Evolutionary conservation across 1,284 basidiomycete genomes (phyloP).

Genomic region (Erythrobasidium hasegawianum): DNA sequence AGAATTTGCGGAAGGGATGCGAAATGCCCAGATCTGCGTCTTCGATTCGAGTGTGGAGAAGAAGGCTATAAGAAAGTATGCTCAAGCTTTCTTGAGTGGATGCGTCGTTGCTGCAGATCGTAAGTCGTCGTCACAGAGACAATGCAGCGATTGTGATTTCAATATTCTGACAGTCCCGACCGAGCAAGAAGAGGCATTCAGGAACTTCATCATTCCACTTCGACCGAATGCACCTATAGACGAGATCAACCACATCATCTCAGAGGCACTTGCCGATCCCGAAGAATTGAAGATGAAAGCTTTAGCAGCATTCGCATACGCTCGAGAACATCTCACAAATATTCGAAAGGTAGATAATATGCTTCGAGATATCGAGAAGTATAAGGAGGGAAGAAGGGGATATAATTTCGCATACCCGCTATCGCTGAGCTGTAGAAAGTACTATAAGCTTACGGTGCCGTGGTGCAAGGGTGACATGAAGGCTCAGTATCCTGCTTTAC

Average conservation of each 20-base stretch:
- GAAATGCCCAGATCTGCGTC: slow-evolving; percentile 28
- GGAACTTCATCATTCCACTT: slow-evolving; percentile 14
- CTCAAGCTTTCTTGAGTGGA: slow-evolving; percentile 30
- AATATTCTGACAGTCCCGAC: slow-evolving; percentile 24
- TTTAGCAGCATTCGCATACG: slow-evolving; percentile 35
- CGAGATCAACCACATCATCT: slow-evolving; percentile 37
- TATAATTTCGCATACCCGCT: slow-evolving; percentile 7
- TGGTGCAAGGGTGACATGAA: slow-evolving; percentile 18
- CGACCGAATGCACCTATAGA: slow-evolving; percentile 3
- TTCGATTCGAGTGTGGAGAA: slow-evolving; percentile 34
- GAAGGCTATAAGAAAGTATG: slow-evolving; percentile 32
- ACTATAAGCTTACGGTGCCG: slow-evolving; percentile 30
- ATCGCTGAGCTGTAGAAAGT: slow-evolving; percentile 18
- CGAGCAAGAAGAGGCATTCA: slow-evolving; percentile 26
- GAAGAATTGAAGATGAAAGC: slow-evolving; percentile 36
- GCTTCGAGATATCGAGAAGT: slow-evolving; percentile 8
- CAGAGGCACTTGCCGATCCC: slow-evolving; percentile 31
- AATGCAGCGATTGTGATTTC: no score
- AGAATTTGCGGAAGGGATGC: slow-evolving; percentile 26
- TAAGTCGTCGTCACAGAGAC: no score
- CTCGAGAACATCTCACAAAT: slow-evolving; percentile 38
- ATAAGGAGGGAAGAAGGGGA: slow-evolving; percentile 10
- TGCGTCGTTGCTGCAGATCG: slow-evolving; percentile 28
- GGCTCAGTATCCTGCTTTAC: neutral
- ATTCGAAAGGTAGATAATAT: slow-evolving; percentile 36